Base-by-base conservation (phyloP, 169 alveolate genomes). In the Cryptosporidium baileyi region DNA sequence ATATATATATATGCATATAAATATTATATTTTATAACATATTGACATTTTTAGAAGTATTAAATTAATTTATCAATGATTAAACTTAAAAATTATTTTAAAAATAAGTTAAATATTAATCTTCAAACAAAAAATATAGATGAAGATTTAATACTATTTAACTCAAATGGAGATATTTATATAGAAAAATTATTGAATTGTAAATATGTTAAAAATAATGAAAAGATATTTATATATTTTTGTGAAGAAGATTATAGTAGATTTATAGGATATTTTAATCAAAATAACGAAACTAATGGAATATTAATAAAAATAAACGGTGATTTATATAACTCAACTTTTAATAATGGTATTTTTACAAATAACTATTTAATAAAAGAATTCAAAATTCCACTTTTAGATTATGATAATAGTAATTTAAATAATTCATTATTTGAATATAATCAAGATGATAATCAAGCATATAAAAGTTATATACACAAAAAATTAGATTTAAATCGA, bases 121-220 rank as follows among this genome's bases (percentile, higher is more conserved):
- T n/a, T n/a, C n/a, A n/a, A n/a, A n/a, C n/a, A n/a, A n/a, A n/a
- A n/a, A n/a, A n/a, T n/a, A n/a, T n/a, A n/a, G n/a, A n/a, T n/a
- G n/a, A n/a, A n/a, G n/a, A n/a, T n/a, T n/a, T n/a, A n/a, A 15
- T 43, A 43, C 0, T 47, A 63, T 44, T 63, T 19, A 41, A 24
- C 26, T 63, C 80, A 36, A 63, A 47, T 63, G 80, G 80, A 28
- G 80, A 63, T 63, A 24, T 47, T 26, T 63, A 41, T 13, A 26
- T 63, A 26, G 80, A 45, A 26, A n/a, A n/a, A n/a, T 26, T 54
- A 11, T 47, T 45, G 17, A 11, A 24, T 24, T 44, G 17, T 15
- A 30, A 44, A 11, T 43, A 19, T 22, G 1, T 6, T 15, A 22
- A 8, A 0, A 7, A 15, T 9, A 4, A 8, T n/a, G 80, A 44